Percentiles rank a stretch among this genome's conserved stretches.
phyloP scores from a whole-genome alignment of 164 flowering plant genomes.

The Stephania japonica region DNA sequence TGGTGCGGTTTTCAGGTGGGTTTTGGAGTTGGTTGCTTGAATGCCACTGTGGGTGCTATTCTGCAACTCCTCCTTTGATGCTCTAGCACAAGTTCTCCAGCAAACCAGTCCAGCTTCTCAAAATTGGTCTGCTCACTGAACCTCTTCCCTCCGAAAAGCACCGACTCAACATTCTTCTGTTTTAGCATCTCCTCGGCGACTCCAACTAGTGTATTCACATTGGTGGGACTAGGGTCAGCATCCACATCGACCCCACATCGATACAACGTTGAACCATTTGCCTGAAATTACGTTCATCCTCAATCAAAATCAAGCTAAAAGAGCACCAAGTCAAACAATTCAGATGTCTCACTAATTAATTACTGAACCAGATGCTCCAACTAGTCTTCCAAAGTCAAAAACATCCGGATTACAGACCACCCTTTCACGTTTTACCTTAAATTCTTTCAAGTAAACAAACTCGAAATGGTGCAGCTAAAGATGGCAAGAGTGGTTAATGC shows the following conservation, averaged over 20 bases:
- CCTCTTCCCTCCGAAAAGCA: constrained; percentile 79
- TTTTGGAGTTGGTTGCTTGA: constrained; percentile 70
- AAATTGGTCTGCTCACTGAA: constrained; percentile 66
- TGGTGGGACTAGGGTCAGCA: constrained; percentile 53
- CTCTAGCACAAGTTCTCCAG: constrained; percentile 78
- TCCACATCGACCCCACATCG: constrained; percentile 54
- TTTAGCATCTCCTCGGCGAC: constrained; percentile 81
- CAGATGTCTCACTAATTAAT: background rate
- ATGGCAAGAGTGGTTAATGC: background rate
- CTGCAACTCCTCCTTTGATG: constrained; percentile 95
- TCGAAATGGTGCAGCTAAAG: background rate
- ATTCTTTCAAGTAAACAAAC: background rate
- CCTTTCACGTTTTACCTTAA: background rate
- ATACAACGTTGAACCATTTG: constrained; percentile 59
- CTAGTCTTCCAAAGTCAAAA: background rate
- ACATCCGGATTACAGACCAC: background rate
- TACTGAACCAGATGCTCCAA: background rate
- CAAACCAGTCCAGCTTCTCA: constrained; percentile 93
- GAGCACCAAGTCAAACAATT: background rate
- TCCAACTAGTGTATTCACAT: constrained; percentile 56
- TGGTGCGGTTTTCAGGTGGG: constrained; percentile 2
- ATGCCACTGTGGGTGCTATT: constrained; percentile 95
- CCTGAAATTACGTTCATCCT: constrained; percentile 32
- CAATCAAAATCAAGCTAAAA: background rate
- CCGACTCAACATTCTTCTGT: constrained; percentile 87